A percentile compares a stretch with the other conserved stretches of the same genome.
These are phyloP conservation scores for Penicillium sp. DNA, from an alignment of 2,329 filamentous ascomycete genomes.

Conservation along the genomic window DNA sequence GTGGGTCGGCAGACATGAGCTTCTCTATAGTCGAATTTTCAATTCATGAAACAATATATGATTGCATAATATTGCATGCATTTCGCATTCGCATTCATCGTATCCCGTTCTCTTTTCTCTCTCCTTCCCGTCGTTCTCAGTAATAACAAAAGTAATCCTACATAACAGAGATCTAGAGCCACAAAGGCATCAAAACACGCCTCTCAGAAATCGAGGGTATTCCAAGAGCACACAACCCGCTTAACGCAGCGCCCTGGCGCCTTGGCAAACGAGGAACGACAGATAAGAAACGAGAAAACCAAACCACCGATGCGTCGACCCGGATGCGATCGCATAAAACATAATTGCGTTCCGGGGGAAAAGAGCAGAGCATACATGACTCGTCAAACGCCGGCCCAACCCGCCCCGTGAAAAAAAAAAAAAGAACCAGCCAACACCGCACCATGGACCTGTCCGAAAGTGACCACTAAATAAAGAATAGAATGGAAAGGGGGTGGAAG, in stretches of 20 bases:
- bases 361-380: constrained; percentile 16
- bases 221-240: constrained; percentile 25
- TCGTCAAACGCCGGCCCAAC: constrained; percentile 38
- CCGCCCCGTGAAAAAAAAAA: constrained; percentile 25
- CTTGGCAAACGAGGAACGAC: constrained; percentile 16
- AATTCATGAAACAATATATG: constrained; percentile 58
- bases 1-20: constrained; percentile 68
- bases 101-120: constrained; percentile 22
- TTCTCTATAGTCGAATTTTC: constrained; percentile 69
- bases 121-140: no score
- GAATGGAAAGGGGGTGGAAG: constrained; percentile 9
- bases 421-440: constrained; percentile 41
- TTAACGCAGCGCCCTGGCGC: constrained; percentile 21
- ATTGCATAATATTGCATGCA: background rate
- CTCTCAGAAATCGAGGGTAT: constrained; percentile 32
- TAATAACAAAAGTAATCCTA: constrained; percentile 36
- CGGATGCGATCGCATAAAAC: constrained; percentile 20
- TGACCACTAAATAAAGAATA: constrained; percentile 23
- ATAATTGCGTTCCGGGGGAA: constrained; percentile 1
- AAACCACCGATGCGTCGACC: constrained; percentile 22
- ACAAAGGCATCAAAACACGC: constrained; percentile 21
- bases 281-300: no score
- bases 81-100: constrained; percentile 26
- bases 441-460: constrained; percentile 38
- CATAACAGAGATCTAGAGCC: constrained; percentile 30